Evolutionary conservation across 805 yeast genomes (phyloP), one percentile per base, ranked within the genome.

Genomic region (Metschnikowia baotianmanensis): DNA sequence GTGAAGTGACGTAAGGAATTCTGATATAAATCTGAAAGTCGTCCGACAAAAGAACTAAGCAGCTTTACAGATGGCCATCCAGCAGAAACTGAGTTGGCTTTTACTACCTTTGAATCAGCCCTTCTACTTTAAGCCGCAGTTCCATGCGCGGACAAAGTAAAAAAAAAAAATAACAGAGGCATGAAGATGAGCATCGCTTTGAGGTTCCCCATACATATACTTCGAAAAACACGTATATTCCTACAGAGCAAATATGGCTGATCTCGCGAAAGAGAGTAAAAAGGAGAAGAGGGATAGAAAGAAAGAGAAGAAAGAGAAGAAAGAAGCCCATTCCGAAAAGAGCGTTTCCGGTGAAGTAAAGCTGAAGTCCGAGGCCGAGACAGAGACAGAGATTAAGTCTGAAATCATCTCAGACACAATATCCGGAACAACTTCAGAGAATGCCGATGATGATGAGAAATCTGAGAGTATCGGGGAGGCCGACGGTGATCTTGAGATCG

Each of bases 401-500:
- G 12, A 23, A 23, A 23, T 12, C 9, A 12, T 12, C 12, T 10
- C 25, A 10, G 25, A 23, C 3, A n/a, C n/a, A n/a, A n/a, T n/a
- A n/a, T n/a, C n/a, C n/a, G n/a, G n/a, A n/a, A n/a, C n/a, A n/a
- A 23, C 9, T 2, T 10, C 25, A 10, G 25, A 23, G 25, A 23
- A 23, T 10, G 25, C 18, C 19, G 22, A n/a, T 3, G 26, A n/a
- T n/a, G 11, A 16, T n/a, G 19, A 15, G 26, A 25, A 3, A 7
- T 25, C 31, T 24, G 22, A 18, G 7, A 25, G n/a, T 16, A 28
- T 13, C 13, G 31, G 7, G 7, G 20, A 19, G 2, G 38, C 13
- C 5, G 21, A 36, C 18, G 32, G 32, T 9, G 87, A 82, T 56
- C 72, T 85, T 37, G 86, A 80, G 50, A 83, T 85, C 45, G 85